Evolutionary conservation across 2,329 filamentous ascomycete genomes (phyloP).

Genomic region (Blastomyces parvus): DNA sequence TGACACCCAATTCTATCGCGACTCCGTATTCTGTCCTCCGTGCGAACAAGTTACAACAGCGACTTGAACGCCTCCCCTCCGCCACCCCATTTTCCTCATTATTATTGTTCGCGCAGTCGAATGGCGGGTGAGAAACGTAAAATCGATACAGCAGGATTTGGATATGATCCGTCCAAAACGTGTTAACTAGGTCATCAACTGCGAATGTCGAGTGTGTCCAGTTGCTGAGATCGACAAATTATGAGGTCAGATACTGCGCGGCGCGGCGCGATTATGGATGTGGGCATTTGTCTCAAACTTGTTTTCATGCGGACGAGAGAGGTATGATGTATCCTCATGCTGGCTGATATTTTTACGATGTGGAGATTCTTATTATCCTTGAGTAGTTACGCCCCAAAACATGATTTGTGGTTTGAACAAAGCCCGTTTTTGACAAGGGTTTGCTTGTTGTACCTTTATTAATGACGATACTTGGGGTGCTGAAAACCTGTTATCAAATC

Average conservation of each 20-base stretch:
- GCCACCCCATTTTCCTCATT: too few relatives aligned
- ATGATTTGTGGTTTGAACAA: too few relatives aligned
- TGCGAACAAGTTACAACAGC: too few relatives aligned
- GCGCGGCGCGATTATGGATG: background rate
- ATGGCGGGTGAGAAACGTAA: too few relatives aligned
- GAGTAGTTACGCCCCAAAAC: too few relatives aligned
- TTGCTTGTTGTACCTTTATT: background rate
- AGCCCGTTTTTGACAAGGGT: background rate
- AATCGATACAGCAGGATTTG: too few relatives aligned
- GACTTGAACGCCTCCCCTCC: too few relatives aligned
- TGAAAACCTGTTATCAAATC: background rate
- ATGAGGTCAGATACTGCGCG: background rate
- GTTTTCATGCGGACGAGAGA: background rate
- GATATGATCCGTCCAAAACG: too few relatives aligned
- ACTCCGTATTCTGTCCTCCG: too few relatives aligned
- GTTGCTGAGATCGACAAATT: background rate
- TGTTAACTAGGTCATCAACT: background rate
- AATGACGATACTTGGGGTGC: background rate
- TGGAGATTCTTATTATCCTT: too few relatives aligned
- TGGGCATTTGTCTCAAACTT: background rate
- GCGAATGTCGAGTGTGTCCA: background rate
- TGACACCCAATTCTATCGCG: too few relatives aligned
- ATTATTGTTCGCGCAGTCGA: too few relatives aligned
- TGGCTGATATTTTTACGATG: background rate
- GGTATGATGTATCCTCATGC: background rate